Evolutionary conservation across 2,329 filamentous ascomycete genomes (phyloP), one percentile per base, ranked within the genome.

Genomic region (Aureobasidium subglaciale): DNA sequence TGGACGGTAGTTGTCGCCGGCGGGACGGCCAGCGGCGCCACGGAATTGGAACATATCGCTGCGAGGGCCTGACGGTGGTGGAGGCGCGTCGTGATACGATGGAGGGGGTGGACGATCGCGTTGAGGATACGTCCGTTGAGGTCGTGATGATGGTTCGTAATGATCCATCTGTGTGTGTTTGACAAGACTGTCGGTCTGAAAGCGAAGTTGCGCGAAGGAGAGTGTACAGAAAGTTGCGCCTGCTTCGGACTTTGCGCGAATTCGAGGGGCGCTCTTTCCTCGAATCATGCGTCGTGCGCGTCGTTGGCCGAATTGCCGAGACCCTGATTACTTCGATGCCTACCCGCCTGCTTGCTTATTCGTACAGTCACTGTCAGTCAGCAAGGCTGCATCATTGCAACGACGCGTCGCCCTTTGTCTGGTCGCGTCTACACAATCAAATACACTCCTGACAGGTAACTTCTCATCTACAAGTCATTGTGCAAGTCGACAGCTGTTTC

Each of bases 41-140:
- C 56, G 56, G 27, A 57, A 57, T n/a, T 57, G 56, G 48, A 57
- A 57, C 56, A 57, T 54, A 48, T 57, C 56, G 48, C n/a, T n/a
- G n/a, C 48, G 48, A 37, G 35, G 30, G 10, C 43, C 38, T 3
- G 42, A 38, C 4, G 55, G 55, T 11, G 55, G 55, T 3, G 55
- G 55, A 42, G 55, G 55, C 22, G 27, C 35, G 32, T 56, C 45
- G 38, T 56, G 34, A 7, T 42, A 45, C 3, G 45, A 40, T 10
- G 55, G 55, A 24, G 55, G 55, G 22, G 45, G 55, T 32, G 53
- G 53, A n/a, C 54, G 42, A 34, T 56, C 34, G 43, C 35, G 37
- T 37, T 55, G 42, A 46, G 41, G 41, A 24, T 37, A 13, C 24
- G 40, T 13, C 30, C 52, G 38, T 45, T 24, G 30, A 13, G 41